Base-by-base conservation (phyloP, 2,329 filamentous ascomycete genomes). In the Diaporthe citri region DNA sequence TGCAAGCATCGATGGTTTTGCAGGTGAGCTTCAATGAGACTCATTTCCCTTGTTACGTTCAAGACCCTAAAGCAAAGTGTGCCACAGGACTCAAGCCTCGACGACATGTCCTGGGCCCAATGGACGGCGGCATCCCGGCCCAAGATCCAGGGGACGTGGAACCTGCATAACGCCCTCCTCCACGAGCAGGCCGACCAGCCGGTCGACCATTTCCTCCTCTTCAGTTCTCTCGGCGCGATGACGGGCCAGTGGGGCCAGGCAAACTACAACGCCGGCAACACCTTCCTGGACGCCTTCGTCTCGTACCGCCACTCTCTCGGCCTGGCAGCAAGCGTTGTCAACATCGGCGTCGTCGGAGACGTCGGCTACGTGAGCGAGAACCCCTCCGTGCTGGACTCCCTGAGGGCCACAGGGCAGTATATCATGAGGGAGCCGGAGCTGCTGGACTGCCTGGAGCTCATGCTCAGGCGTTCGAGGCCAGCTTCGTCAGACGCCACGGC, bases 201-300 rank as follows among this genome's bases (percentile, higher is more conserved):
- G 5, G 41, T 75, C 15, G 70, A 73, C 4, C 46, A 57, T 31
- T 73, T 75, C 28, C 31, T 59, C 15, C 41, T 75, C 12, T 67
- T 67, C 15, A 75, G 69, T 34, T 73, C 71, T 9, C 28, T 73
- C 22, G 34, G 46, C 8, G 55, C 59, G 3, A 60, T 70, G n/a
- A 34, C 73, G 4, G 70, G 52, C n/a, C 60, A 73, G 8, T 48
- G 51, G 5, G 74, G 71, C 10, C 74, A 75, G 62, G 52, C 51
- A 9, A 75, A 73, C 28, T 75, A 75, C 73, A 77, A 80, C 10
- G 81, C 83, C 10, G 83, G 80, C 7, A 85, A 84, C 75, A 78
- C 80, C 39, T 86, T 82, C 77, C 75, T 84, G 71, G 82, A 85
- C 43, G 78, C 80, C 22, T 81, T 86, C 46, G 81, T 79, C 64